Percentiles rank a stretch among this genome's conserved stretches.
These are phyloP conservation scores for Lasiodiplodia theobromae DNA, from an alignment of 2,329 filamentous ascomycete species.

Conservation along the genomic window DNA sequence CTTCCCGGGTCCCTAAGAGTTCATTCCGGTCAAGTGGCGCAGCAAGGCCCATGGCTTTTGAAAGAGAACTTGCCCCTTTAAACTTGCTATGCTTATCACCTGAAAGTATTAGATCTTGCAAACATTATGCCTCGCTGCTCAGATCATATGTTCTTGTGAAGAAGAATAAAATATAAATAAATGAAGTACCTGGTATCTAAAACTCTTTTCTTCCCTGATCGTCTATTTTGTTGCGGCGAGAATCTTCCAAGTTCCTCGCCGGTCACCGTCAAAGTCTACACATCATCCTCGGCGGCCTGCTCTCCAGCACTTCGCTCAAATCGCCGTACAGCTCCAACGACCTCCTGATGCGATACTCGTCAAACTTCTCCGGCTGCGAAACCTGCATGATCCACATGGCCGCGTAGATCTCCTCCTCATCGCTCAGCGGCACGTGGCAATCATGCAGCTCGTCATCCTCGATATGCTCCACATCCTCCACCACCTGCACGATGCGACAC, in stretches of 20 bases:
- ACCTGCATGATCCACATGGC: constrained; percentile 24
- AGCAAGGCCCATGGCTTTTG: too few species aligned
- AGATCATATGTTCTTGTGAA: not conserved
- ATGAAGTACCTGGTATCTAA: not conserved
- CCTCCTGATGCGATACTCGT: constrained; percentile 17
- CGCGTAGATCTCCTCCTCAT: constrained; percentile 20
- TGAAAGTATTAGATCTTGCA: too few species aligned
- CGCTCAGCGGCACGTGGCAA: constrained; percentile 17
- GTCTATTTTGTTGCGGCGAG: not conserved
- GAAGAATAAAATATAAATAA: not conserved
- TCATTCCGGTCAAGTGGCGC: too few species aligned
- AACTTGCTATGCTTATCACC: too few species aligned
- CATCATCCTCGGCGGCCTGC: constrained; percentile 12
- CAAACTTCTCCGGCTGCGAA: constrained; percentile 8
- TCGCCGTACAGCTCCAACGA: constrained; percentile 22
- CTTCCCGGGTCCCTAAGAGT: too few species aligned
- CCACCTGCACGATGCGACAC: constrained; percentile 14
- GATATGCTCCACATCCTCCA: constrained; percentile 5
- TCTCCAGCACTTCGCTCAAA: constrained; percentile 11
- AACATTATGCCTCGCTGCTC: too few species aligned
- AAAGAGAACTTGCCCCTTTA: too few species aligned
- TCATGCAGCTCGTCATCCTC: constrained; percentile 25
- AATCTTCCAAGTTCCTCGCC: constrained; percentile 8
- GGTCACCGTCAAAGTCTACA: constrained; percentile 8
- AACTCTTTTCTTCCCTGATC: not conserved